A percentile compares a stretch with the other conserved stretches of the same genome.
These are phyloP conservation scores for Schoenoplectus tabernaemontani DNA, from an alignment of 202 grass and related monocot genomes.

Conservation along the genomic window DNA sequence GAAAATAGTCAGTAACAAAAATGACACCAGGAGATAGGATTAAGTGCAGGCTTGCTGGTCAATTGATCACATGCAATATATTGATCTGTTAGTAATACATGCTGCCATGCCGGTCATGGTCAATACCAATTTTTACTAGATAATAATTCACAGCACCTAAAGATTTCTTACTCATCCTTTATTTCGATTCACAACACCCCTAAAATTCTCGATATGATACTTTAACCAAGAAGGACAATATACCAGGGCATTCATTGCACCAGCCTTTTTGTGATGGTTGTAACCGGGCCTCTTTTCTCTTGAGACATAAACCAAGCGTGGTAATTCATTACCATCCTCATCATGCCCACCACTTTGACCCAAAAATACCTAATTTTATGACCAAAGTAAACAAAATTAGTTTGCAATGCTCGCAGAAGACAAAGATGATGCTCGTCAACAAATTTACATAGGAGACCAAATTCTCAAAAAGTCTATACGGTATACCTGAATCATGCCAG, in stretches of 20 bases:
- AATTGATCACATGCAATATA: not conserved
- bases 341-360: slow-evolving; percentile 86
- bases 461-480: not conserved
- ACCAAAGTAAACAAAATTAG: not conserved
- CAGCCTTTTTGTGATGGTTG: slow-evolving; percentile 92
- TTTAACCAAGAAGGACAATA: slow-evolving; percentile 8
- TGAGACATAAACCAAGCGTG: slow-evolving; percentile 79
- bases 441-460: not conserved
- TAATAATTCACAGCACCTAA: too few species aligned
- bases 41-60: not conserved
- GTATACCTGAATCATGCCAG: slow-evolving; percentile 99
- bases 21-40: not conserved
- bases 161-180: not conserved
- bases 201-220: not conserved
- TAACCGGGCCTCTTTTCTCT: slow-evolving; percentile 91
- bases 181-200: not conserved
- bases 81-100: not conserved
- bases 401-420: not conserved
- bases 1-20: slow-evolving; percentile 4
- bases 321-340: slow-evolving; percentile 77
- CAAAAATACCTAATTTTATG: slow-evolving; percentile 63
- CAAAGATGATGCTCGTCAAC: not conserved
- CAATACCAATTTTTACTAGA: not conserved
- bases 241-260: slow-evolving; percentile 89
- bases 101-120: too few species aligned